Evolutionary conservation across 768 basidiomycete genomes (phyloP), one percentile per base, ranked within the genome.

Genomic region (Hypsizygus marmoreus): DNA sequence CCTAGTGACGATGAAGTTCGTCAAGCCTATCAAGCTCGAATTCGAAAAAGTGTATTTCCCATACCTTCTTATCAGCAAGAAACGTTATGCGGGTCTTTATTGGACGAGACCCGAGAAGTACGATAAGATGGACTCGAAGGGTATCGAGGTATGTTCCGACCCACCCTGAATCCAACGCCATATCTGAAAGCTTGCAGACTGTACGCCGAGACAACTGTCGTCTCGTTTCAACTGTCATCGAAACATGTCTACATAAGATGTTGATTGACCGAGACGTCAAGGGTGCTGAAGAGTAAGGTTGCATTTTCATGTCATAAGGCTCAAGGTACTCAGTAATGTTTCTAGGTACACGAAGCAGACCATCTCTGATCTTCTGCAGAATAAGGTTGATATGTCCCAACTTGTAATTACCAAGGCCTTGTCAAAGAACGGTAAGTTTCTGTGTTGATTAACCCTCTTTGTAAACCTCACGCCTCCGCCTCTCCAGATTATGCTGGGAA

Each of bases 21-120:
- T 94, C 57, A 86, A 88, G 59, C 97, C 95, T 0, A 98, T 98
- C 74, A 98, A 98, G 65, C 82, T 99, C 20, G 95, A 99, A 67
- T 99, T 99, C 68, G 97, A 99, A 64, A 98, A 99, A 64, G 95
- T 98, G 4, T 99, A 99, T 69, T 98, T 89, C 65, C 97, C 97
- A 4, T 99, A 98, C 66, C 69, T 99, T 43, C 84, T 99, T 38
- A 99, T 99, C 69, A 98, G 75, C 77, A 99, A 99, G 71, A 99
- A 99, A 70, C 85, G 97, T 34, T 99, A 99, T 66, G 97, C 97
- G 2, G 97, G 97, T 5, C 69, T 98, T 46, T 98, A 99, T 63
- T 99, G 97, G 97, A 98, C 97, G 1, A 85, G 82, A 53, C 72
- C 86, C 10, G 95, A 97, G 31, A 97, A 93, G 62, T 95, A 90